Percentiles rank a stretch among this genome's conserved stretches.
These are phyloP conservation scores for Dunaliella primolecta DNA, from an alignment of 139 green algal genomes.

Conservation along the genomic window DNA sequence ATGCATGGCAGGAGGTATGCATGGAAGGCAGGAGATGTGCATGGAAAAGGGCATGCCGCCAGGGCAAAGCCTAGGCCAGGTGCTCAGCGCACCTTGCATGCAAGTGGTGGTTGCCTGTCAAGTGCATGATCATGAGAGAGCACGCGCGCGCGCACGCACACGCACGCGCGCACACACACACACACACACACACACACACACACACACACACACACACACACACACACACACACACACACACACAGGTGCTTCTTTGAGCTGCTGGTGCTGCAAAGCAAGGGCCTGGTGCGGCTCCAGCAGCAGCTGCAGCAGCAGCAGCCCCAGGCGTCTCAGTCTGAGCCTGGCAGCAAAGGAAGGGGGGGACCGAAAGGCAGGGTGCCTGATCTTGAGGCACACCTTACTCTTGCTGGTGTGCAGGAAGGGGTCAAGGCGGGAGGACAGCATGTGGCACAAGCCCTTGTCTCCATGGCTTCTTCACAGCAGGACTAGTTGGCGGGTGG, in stretches of 20 bases:
- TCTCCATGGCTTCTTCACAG: background rate
- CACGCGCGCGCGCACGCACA: background rate
- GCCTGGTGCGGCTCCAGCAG: background rate
- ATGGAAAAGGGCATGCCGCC: too few species aligned
- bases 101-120: too few species aligned
- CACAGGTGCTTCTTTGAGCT: constrained; percentile 7
- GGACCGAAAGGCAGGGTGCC: background rate
- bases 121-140: too few species aligned
- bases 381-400: background rate
- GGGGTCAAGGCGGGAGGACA: background rate
- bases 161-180: background rate
- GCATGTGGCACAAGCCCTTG: background rate
- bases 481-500: background rate
- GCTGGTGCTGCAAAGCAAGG: constrained; percentile 9
- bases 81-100: too few species aligned
- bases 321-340: background rate
- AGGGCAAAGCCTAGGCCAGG: too few species aligned
- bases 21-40: too few species aligned
- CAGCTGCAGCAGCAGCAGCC: background rate
- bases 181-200: background rate
- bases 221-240: background rate
- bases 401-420: background rate
- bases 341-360: background rate
- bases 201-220: background rate
- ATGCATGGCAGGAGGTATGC: too few species aligned